Evolutionary conservation across 495 filamentous ascomycete genomes (phyloP).

Genomic region (Penicillium cinerascens): DNA sequence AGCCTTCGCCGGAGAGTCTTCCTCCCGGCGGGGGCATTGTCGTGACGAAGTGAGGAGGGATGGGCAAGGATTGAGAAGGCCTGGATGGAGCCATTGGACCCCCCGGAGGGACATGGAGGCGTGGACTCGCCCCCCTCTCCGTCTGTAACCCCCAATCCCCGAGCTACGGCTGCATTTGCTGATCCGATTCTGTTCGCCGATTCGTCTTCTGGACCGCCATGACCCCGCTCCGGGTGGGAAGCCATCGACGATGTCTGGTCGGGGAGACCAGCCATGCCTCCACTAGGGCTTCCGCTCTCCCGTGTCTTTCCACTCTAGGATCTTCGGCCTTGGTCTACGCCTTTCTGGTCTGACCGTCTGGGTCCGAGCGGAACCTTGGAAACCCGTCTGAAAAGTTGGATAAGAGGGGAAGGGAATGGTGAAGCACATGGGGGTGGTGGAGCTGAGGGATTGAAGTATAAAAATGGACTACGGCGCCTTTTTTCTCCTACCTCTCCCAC

Average conservation of each 20-base stretch:
- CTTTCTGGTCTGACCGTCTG: slow-evolving; percentile 12
- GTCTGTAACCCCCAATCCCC: slow-evolving; percentile 35
- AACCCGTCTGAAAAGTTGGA: slow-evolving; percentile 4
- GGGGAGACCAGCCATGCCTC: slow-evolving; percentile 33
- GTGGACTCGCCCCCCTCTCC: slow-evolving; percentile 41
- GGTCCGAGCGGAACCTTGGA: slow-evolving; percentile 13
- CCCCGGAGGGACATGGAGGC: slow-evolving; percentile 33
- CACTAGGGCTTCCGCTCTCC: slow-evolving; percentile 33
- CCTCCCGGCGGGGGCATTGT: slow-evolving; percentile 34
- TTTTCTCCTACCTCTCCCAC: slow-evolving; percentile 12
- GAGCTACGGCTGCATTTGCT: slow-evolving; percentile 35
- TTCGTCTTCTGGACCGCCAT: slow-evolving; percentile 41
- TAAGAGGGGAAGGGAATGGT: slow-evolving; percentile 5
- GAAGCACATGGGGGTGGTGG: slow-evolving; percentile 4
- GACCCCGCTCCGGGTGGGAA: slow-evolving; percentile 52
- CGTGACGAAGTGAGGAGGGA: slow-evolving; percentile 18
- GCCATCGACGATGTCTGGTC: slow-evolving; percentile 25
- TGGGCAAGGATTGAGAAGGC: slow-evolving; percentile 22
- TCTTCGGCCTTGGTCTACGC: slow-evolving; percentile 26
- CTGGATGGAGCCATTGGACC: slow-evolving; percentile 38
- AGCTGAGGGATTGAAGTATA: slow-evolving; percentile 20
- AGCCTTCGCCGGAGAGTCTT: slow-evolving; percentile 52
- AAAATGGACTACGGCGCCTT: slow-evolving; percentile 12
- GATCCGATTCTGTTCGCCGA: slow-evolving; percentile 38
- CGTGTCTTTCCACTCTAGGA: slow-evolving; percentile 25